Base-by-base conservation (phyloP, 169 alveolate genomes). In the Plasmodium gonderi region DNA sequence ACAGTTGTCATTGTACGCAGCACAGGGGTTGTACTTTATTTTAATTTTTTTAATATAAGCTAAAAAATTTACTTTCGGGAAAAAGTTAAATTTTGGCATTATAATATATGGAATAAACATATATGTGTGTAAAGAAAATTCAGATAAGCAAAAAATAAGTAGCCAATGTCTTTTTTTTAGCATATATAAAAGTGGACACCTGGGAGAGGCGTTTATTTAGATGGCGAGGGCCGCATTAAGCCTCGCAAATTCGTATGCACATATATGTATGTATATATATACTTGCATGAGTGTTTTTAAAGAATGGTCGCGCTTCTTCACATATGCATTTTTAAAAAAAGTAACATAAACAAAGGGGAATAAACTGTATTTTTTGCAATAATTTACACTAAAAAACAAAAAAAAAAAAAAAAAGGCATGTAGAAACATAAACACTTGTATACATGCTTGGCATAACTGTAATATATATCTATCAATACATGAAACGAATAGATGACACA, bases 81-180 rank as follows among this genome's bases (percentile, higher is more conserved):
- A 85, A 77, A 85, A 85, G 78, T 85, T 85, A 85, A 85, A 85
- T 77, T 85, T 85, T 31, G 92, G 92, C 92, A 85, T 85, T 85
- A 85, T 85, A 49, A 29, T 29, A 85, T 65, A 74, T 14, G 17
- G 83, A 12, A 33, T 74, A 20, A 33, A 74, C 11, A 36, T 44
- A 11, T n/a, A 74, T 1, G 26, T 74, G 64, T 33, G 47, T 23
- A 20, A 44, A 20, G 17, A 33, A 44, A 74, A 29, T 36, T n/a
- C 33, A 60, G 44, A 31, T 31, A 60, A 54, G 1, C 12, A 11
- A 54, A 11, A 54, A 54, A 54, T 54, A 2, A 54, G 33, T 20
- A 0, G 69, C n/a, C 2, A n/a, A 14, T n/a, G 23, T 17, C n/a
- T n/a, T 2, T 0, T n/a, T 54, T 54, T 26, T 11, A n/a, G 33